Conservation (phyloP, 805 yeast species). For the Ogataea populi-albae region DNA sequence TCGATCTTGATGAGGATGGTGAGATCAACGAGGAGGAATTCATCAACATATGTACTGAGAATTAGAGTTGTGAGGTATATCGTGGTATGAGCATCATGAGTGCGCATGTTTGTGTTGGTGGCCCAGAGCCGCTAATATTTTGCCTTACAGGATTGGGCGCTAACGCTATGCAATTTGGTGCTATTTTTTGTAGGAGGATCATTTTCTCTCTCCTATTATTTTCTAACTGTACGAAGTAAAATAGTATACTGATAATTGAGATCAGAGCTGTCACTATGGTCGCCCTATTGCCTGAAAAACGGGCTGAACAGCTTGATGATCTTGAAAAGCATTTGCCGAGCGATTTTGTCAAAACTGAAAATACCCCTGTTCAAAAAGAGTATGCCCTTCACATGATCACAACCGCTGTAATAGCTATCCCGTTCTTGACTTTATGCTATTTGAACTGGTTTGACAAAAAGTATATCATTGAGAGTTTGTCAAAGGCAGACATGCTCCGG, state of each 20-base stretch:
- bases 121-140: too few relatives aligned
- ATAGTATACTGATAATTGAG: too few relatives aligned
- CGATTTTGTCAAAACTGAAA: background rate
- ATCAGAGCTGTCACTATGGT: too few relatives aligned
- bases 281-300: too few relatives aligned
- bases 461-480: slow-evolving; percentile 9
- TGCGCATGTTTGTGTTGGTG: too few relatives aligned
- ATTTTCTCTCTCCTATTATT: too few relatives aligned
- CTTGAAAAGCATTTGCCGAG: slow-evolving; percentile 1
- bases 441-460: slow-evolving; percentile 15
- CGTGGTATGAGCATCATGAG: too few relatives aligned
- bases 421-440: slow-evolving; percentile 9
- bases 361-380: background rate
- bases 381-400: slow-evolving; percentile 6
- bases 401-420: slow-evolving; percentile 4
- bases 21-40: slow-evolving; percentile 90
- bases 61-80: slow-evolving; percentile 33
- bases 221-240: too few relatives aligned
- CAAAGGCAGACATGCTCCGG: slow-evolving; percentile 6
- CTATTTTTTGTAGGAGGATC: too few relatives aligned
- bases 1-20: slow-evolving; percentile 94
- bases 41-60: slow-evolving; percentile 81
- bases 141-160: too few relatives aligned
- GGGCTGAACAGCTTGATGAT: too few relatives aligned
- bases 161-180: too few relatives aligned